Evolutionary conservation across 768 basidiomycete species (phyloP), one percentile per base, ranked within the genome.

Genomic region (Phylloporus arenicola): DNA sequence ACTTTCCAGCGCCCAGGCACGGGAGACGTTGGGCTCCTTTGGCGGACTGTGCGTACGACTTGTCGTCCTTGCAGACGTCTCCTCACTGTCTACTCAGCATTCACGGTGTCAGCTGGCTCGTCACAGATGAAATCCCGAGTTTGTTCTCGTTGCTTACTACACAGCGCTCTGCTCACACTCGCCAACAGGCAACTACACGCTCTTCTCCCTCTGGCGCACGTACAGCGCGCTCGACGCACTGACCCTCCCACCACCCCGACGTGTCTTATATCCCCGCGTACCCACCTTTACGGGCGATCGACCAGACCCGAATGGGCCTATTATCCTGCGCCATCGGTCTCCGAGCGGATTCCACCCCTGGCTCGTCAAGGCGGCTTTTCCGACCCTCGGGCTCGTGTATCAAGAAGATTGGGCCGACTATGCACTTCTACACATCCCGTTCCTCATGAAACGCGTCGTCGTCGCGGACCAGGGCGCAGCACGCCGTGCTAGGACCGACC

Each of bases 361-460:
- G 57, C 70, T 84, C n/a, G 68, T 76, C 44, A 86, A 88, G 60
- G 78, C 82, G 0, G 82, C 84, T n/a, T 86, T 88, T 60, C 87
- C 89, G 0, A 77, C 74, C 14, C 75, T 86, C 54, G 79, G 75
- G 2, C 67, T 84, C 45, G 77, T 87, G 71, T 91, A 83, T 64
- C 51, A 71, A 16, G 78, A 83, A 51, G 91, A 93, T 59, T 92
- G 89, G 80, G 73, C 77, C 42, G 92, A 94, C 67, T 83, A 84
- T 57, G 74, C 77, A 33, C 73, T 77, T 50, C 79, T 89, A 59
- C 72, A 75, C 17, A 75, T 81, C 16, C 87, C 92, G 0, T 91
- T 83, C 63, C 58, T 92, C 16, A 69, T 90, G 47, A 84, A 88
- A 56, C 82, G 89, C 11, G 72, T 88, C 12, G 80, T 95, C 29